phyloP scores from a whole-genome alignment of 306 rosid species.

The Ochetophila trinervis region DNA sequence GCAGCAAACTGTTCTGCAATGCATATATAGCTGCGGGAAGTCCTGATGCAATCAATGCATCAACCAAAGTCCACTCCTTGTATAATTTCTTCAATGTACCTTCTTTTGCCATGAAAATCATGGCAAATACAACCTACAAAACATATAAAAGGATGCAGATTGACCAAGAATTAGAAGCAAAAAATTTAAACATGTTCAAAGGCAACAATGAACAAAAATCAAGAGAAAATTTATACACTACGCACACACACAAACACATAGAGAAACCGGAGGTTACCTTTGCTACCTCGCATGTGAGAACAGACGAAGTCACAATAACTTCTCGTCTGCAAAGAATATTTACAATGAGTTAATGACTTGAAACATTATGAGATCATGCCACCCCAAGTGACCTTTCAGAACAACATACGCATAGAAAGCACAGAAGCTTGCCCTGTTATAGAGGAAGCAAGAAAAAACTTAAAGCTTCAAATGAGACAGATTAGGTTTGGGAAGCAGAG shows the following conservation, averaged over 20 bases:
- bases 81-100: slow-evolving; percentile 60
- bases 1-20: slow-evolving; percentile 92
- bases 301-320: slow-evolving; percentile 93
- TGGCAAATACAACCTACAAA: slow-evolving; percentile 63
- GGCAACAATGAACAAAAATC: neutral
- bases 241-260: neutral
- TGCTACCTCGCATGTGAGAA: slow-evolving; percentile 75
- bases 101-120: slow-evolving; percentile 74
- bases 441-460: neutral
- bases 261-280: slow-evolving; percentile 62
- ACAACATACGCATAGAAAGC: slow-evolving; percentile 13
- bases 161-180: slow-evolving; percentile 11
- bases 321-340: slow-evolving; percentile 52
- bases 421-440: neutral
- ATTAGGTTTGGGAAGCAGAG: too few relatives aligned
- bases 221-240: slow-evolving; percentile 16
- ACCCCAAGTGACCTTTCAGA: slow-evolving; percentile 2
- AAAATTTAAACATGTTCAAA: neutral
- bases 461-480: neutral
- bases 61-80: slow-evolving; percentile 78
- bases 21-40: slow-evolving; percentile 96
- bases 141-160: slow-evolving; percentile 21
- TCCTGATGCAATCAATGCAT: slow-evolving; percentile 92
- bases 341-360: slow-evolving; percentile 22
- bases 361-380: slow-evolving; percentile 9